A percentile compares a stretch with the other conserved stretches of the same genome.
Conservation (phyloP, 768 basidiomycete genomes). For the Russula ochroleuca region DNA sequence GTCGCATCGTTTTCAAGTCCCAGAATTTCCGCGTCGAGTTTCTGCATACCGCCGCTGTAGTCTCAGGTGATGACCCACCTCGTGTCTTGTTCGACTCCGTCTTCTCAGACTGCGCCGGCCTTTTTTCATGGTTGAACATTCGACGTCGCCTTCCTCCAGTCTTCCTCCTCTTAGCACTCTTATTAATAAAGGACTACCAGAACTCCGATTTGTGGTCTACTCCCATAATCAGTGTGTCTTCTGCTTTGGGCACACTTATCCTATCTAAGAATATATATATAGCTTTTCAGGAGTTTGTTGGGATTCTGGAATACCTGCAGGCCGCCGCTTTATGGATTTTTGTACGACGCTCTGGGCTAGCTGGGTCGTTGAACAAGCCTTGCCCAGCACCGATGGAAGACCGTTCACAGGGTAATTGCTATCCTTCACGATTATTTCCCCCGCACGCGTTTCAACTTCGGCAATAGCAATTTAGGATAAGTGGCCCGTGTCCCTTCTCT, state of each 20-base stretch:
- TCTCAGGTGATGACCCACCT: conserved; percentile 27
- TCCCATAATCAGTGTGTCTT: conserved; percentile 42
- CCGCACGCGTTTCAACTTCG: background rate
- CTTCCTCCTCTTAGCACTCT: too few relatives aligned
- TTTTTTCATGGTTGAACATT: conserved; percentile 34
- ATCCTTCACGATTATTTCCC: background rate
- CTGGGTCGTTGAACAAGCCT: conserved; percentile 38
- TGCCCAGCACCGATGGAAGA: conserved; percentile 12
- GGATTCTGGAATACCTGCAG: conserved; percentile 26
- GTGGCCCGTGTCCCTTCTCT: conserved; percentile 38
- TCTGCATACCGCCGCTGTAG: background rate
- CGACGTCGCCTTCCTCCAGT: conserved; percentile 29
- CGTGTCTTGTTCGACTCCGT: conserved; percentile 42
- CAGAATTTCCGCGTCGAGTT: too few relatives aligned
- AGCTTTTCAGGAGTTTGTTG: too few relatives aligned
- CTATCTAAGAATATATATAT: background rate
- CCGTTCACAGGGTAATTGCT: too few relatives aligned
- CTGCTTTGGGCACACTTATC: background rate
- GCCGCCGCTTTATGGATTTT: conserved; percentile 36
- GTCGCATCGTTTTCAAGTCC: too few relatives aligned
- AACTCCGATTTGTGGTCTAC: conserved; percentile 21
- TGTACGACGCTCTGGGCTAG: conserved; percentile 39
- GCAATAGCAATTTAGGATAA: conserved; percentile 40
- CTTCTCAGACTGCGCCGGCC: conserved; percentile 37
- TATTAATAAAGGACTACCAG: too few relatives aligned